Base-by-base conservation (phyloP, 371 early-diverging fungal genomes). In the Mucor irregularis region DNA sequence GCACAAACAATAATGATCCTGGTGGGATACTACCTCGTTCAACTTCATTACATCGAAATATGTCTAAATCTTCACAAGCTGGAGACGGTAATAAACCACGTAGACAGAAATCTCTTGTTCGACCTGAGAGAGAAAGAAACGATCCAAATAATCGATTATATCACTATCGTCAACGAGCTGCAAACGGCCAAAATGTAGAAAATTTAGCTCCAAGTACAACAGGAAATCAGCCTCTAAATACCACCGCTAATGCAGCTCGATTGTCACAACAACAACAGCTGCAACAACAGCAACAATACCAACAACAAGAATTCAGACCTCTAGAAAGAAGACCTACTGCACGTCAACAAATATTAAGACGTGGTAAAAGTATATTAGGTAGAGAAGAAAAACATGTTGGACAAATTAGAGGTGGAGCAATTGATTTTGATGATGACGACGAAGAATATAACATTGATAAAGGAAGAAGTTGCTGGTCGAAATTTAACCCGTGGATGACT, bases 81-180 rank as follows among this genome's bases (percentile, higher is more conserved):
- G 38, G 37, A 26, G 16, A 19, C 1, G 48, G 48, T 34, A 42
- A 35, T 13, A 49, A 37, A 44, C 60, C 54, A 6, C 55, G 35
- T 48, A 47, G 76, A 85, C 37, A 78, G 78, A 85, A 82, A 62
- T 87, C 88, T 13, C 80, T 88, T 11, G 83, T 86, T 39, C 75
- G 89, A 39, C 87, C 90, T 22, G 89, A 87, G 61, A 77, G 88
- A 49, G 86, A 83, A 42, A 73, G 85, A 33, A 74, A 80, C 25
- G 80, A 80, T 58, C 73, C 70, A 50, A 76, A 73, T 28, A 76
- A 74, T 33, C 74, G 80, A 25, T 73, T 80, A 48, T 83, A 81
- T 43, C 71, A 78, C 39, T 83, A 81, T 66, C 71, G 80, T 26
- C 81, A 81, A 52, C 49, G 68, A 50, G 79, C 74, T 16, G 68